A percentile compares a stretch with the other conserved stretches of the same genome.
phyloP scores from a whole-genome alignment of 257 asterid genomes.

The Prunella vulgaris region DNA sequence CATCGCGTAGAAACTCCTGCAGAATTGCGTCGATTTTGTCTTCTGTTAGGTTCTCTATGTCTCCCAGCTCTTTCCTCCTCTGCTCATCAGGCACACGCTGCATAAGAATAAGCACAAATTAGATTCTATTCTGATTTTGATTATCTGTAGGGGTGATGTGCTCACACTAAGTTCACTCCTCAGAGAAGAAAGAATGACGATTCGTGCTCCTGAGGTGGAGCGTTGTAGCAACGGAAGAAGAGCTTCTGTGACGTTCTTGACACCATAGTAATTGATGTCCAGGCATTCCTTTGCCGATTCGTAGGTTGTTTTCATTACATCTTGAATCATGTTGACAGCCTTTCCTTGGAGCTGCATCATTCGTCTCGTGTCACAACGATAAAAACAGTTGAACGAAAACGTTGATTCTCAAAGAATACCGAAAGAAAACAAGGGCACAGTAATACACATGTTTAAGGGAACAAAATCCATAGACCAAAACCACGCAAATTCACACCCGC shows the following conservation, averaged over 20 bases:
- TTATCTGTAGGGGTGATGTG: not conserved
- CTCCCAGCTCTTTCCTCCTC: constrained; percentile 55
- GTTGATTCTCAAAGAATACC: not conserved
- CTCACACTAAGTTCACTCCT: constrained; percentile 68
- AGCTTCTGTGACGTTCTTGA: constrained; percentile 66
- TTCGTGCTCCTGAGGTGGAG: constrained; percentile 60
- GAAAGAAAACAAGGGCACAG: no score
- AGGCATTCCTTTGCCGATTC: constrained; percentile 56
- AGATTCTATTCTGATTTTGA: not conserved
- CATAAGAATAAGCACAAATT: constrained; percentile 2
- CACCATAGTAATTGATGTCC: constrained; percentile 69
- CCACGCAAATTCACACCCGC: no score
- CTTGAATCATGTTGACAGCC: constrained; percentile 47
- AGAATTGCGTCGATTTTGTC: constrained; percentile 50
- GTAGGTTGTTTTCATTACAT: constrained; percentile 49
- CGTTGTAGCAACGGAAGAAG: constrained; percentile 62
- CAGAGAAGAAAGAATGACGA: constrained; percentile 66
- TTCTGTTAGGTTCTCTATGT: constrained; percentile 53
- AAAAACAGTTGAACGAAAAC: no score
- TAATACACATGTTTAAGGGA: no score
- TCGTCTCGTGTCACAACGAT: not conserved
- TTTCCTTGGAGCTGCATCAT: constrained; percentile 64
- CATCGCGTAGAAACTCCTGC: constrained; percentile 45
- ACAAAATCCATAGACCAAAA: no score
- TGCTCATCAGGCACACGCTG: constrained; percentile 65